A percentile compares a stretch with the other conserved stretches of the same genome.
These are phyloP conservation scores for Fusarium graminum DNA, from an alignment of 2,329 filamentous ascomycete species.

Conservation along the genomic window DNA sequence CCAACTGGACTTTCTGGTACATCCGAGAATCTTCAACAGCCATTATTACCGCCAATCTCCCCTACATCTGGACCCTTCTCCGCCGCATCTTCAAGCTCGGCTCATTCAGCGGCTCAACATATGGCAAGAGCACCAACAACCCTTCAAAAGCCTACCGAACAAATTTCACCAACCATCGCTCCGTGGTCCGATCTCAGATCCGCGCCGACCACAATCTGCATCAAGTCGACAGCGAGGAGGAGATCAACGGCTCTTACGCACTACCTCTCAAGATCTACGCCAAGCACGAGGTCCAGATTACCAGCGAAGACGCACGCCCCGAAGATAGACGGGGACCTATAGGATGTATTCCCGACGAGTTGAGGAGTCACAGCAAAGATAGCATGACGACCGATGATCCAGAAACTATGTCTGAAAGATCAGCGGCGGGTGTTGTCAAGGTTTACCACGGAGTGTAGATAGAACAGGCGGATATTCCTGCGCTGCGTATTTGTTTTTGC, in stretches of 20 bases:
- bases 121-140: constrained; percentile 45
- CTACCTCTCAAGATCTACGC: constrained; percentile 56
- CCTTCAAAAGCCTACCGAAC: constrained; percentile 47
- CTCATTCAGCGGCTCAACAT: constrained; percentile 53
- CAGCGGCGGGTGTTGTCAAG: constrained; percentile 47
- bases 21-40: constrained; percentile 60
- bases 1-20: constrained; percentile 59
- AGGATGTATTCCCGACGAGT: constrained; percentile 38
- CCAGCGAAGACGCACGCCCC: constrained; percentile 41
- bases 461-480: neutral
- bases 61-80: constrained; percentile 57
- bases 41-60: constrained; percentile 59
- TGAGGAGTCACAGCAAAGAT: constrained; percentile 38
- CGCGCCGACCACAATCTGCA: constrained; percentile 46
- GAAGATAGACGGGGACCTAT: constrained; percentile 41
- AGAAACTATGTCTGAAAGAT: constrained; percentile 46
- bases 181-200: constrained; percentile 41
- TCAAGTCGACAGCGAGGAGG: constrained; percentile 55
- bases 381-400: constrained; percentile 41
- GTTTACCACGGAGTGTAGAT: constrained; percentile 47
- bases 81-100: constrained; percentile 54
- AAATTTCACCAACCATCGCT: constrained; percentile 48
- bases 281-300: constrained; percentile 53
- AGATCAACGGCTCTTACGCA: constrained; percentile 51
- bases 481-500: constrained; percentile 8